phyloP scores from a whole-genome alignment of 208 protist genomes.

The Acanthamoeba lenticulata region DNA sequence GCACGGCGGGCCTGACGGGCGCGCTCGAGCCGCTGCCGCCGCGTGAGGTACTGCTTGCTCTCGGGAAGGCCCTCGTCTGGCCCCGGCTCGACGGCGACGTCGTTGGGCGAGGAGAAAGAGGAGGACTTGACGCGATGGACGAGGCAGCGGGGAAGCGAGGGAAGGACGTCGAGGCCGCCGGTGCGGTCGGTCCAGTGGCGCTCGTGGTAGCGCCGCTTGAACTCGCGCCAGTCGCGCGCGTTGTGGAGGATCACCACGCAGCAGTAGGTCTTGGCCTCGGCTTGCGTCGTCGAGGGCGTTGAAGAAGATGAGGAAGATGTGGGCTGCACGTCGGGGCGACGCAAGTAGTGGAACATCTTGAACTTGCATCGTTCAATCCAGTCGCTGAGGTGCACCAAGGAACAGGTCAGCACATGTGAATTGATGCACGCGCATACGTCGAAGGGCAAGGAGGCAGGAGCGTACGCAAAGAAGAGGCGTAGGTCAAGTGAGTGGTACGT shows the following conservation, averaged over 20 bases:
- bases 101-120: not conserved
- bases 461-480: slow-evolving; percentile 11
- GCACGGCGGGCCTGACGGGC: too few species aligned
- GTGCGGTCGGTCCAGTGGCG: slow-evolving; percentile 34
- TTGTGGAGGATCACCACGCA: slow-evolving; percentile 15
- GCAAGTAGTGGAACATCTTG: slow-evolving; percentile 19
- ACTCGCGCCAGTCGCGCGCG: not conserved
- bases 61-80: not conserved
- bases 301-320: too few species aligned
- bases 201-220: not conserved
- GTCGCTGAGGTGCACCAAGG: too few species aligned
- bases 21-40: not conserved
- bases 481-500: not conserved
- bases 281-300: too few species aligned
- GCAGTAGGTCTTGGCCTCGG: not conserved
- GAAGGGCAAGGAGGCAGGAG: not conserved
- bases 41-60: not conserved
- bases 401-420: too few species aligned
- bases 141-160: not conserved
- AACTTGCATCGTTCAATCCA: slow-evolving; percentile 6
- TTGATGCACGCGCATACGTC: too few species aligned
- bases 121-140: not conserved
- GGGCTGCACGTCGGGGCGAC: not conserved
- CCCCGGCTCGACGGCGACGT: not conserved
- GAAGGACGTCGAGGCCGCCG: not conserved